Base-by-base conservation (phyloP, 2,329 filamentous ascomycete species). In the Hypomyces rosellus region DNA sequence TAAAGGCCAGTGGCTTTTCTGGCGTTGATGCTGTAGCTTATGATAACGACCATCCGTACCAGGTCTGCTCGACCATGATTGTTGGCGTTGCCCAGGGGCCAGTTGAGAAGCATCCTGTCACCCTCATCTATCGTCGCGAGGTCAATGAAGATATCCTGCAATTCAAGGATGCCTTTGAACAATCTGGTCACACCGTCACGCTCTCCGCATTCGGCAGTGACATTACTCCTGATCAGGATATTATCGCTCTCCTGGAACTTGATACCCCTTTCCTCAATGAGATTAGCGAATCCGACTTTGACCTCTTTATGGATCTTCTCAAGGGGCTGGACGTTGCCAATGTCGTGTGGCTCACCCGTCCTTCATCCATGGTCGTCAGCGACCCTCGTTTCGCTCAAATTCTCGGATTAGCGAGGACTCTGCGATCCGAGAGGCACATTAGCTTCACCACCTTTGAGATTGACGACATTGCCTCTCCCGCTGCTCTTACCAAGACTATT, bases 391-490 rank as follows among this genome's bases (percentile, higher is more conserved):
- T 46, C 14, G 49, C 38, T 22, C 9, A 48, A 9, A 40, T 39
- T 13, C 41, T 45, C 34, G 52, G 52, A 5, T 36, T 50, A 3
- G 44, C 47, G 5, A 43, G 52, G 2, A 39, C 40, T 2, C 8
- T 48, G 6, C 43, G 49, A 2, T 20, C 22, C 16, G 49, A 54
- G 46, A 48, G 57, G 12, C 46, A 46, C 1, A 40, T 61, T 9
- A 48, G 57, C 14, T 53, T 66, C 13, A 51, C 56, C 13, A 63
- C 63, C 0, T 50, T 64, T 4, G 64, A 67, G 45, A 50, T 66
- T 9, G 55, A 46, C 30, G 33, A 46, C n/a, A 14, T 46, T 15
- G 13, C 14, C 6, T 36, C n/a, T 12, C 44, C 25, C 5, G 34
- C 30, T 7, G 16, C 34, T 14, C 37, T 8, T 5, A 12, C 18